Base-by-base conservation (phyloP, 2,329 filamentous ascomycete genomes). In the Talaromyces sp. region DNA sequence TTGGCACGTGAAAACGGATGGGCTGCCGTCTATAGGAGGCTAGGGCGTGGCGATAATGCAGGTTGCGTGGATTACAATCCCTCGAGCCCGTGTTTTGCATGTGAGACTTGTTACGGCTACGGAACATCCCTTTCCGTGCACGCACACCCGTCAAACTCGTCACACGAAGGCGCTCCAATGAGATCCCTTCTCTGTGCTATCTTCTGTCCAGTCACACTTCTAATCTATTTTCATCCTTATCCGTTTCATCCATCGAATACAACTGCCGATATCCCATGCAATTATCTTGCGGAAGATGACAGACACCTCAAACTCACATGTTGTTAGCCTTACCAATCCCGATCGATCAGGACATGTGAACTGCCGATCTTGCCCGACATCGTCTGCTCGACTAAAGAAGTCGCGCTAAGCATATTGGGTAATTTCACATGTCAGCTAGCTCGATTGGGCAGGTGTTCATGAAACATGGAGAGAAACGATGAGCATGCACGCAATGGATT, bases 1-100 rank as follows among this genome's bases (percentile, higher is more conserved):
- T 37, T 61, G 59, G 59, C 59, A 61, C 59, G 59, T 61, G 59
- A 61, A 61, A 52, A 61, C 19, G 15, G 25, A 43, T 60, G 37
- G 22, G 37, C 25, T 22, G 57, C 25, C 10, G 50, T 33, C 31
- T 19, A 7, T 19, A 35, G 17, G 31, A 35, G 9, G n/a, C 3
- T 19, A 22, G 50, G 31, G n/a, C 33, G 52, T 56, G 52, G 33
- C 11, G 31, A 37, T 56, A 56, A 54, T 3, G 1, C 56, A 4
- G 22, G 3, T 17, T 19, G 22, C 15, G n/a, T 31, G 56, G 52
- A 37, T 15, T 37, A 11, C 11, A 19, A 17, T 8, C 33, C 49
- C 15, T 25, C n/a, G 19, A 39, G n/a, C 15, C 2, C 3, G 7
- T 37, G 33, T 22, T n/a, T 22, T 39, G 52, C 33, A 37, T 37